Base-by-base conservation (phyloP, 108 stramenopile genomes). In the Fragilariopsis cylindrus region DNA sequence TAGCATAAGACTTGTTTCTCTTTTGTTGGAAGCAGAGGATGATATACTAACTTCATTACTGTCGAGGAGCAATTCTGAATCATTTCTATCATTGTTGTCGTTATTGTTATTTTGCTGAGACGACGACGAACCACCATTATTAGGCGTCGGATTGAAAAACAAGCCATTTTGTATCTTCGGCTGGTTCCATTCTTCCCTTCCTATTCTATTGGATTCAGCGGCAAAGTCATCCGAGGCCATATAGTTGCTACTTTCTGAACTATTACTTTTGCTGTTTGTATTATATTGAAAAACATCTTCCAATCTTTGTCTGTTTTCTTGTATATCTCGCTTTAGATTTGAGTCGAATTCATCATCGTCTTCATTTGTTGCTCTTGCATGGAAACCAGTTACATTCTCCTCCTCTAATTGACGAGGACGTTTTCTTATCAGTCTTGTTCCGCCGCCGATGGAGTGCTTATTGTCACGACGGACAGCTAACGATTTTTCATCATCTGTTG, bases 321-420 rank as follows among this genome's bases (percentile, higher is more conserved):
- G 68, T 43, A 82, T 47, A 71, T 95, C 88, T 54, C 57, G 43
- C 60, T 81, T 81, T 76, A 86, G 86, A 48, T 82, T 84, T 19
- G 52, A 50, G 50, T 92, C 89, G 76, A 92, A 95, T 66, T 92
- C 90, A 7, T 87, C 81, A 80, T 95, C 88, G 72, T 95, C 94
- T 70, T 95, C 92, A 39, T 86, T 88, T 13, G 90, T 92, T 2
- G 82, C 91, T 18, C 94, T 80, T 1, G 71, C 70, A 77, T 92
- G 90, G 82, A 95, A 95, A 30, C 88, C 91, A 9, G 91, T 80
- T 16, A 95, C 53, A 21, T 76, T 79, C 57, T 95, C 90, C 15
- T 82, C 77, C 47, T 90, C 77, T 50, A 91, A 60, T 4, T 82
- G 84, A 55, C 89, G 62, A 7, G 85, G 82, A 8, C 76, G 65